phyloP scores from a whole-genome alignment of 164 flowering plant genomes.

The Nelumbo lutea region DNA sequence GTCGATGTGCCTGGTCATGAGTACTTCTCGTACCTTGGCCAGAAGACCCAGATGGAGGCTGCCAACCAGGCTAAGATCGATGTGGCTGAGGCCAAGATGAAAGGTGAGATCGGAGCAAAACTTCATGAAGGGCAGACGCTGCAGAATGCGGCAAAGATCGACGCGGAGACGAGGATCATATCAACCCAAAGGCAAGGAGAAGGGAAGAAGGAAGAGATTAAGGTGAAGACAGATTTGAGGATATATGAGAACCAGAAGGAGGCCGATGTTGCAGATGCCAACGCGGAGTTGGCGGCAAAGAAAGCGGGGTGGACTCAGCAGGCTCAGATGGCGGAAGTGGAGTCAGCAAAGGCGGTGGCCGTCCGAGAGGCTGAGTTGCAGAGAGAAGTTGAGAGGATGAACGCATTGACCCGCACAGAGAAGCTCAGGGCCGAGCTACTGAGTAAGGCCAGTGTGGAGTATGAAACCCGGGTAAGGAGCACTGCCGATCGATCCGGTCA shows the following conservation, averaged over 20 bases:
- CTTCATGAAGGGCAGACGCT: slow-evolving; percentile 21
- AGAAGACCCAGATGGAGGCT: slow-evolving; percentile 32
- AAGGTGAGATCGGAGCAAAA: slow-evolving; percentile 23
- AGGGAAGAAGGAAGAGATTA: slow-evolving; percentile 12
- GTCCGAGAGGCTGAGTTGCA: slow-evolving; percentile 11
- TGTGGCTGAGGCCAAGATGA: slow-evolving; percentile 28
- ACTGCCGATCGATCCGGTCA: too few relatives aligned
- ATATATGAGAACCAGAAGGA: slow-evolving; percentile 27
- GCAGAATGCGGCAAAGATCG: slow-evolving; percentile 25
- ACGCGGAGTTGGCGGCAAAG: slow-evolving; percentile 22
- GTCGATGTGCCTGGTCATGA: slow-evolving; percentile 37
- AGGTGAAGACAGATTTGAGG: slow-evolving; percentile 20
- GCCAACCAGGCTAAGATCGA: slow-evolving; percentile 27
- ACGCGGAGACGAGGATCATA: neutral
- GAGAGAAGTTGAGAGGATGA: slow-evolving; percentile 21
- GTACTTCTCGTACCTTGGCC: slow-evolving; percentile 27
- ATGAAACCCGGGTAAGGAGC: slow-evolving; percentile 17
- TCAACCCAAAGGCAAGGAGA: slow-evolving; percentile 7
- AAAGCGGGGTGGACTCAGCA: slow-evolving; percentile 22
- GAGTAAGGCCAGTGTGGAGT: slow-evolving; percentile 26
- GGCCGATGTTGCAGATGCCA: slow-evolving; percentile 29
- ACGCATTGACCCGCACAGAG: slow-evolving; percentile 14
- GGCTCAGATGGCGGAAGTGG: slow-evolving; percentile 20
- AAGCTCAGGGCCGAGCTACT: slow-evolving; percentile 12
- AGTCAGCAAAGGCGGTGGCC: slow-evolving; percentile 7